These are phyloP conservation scores for Aspergillus mulundensis DNA, from an alignment of 495 filamentous ascomycete genomes.

Conservation along the genomic window DNA sequence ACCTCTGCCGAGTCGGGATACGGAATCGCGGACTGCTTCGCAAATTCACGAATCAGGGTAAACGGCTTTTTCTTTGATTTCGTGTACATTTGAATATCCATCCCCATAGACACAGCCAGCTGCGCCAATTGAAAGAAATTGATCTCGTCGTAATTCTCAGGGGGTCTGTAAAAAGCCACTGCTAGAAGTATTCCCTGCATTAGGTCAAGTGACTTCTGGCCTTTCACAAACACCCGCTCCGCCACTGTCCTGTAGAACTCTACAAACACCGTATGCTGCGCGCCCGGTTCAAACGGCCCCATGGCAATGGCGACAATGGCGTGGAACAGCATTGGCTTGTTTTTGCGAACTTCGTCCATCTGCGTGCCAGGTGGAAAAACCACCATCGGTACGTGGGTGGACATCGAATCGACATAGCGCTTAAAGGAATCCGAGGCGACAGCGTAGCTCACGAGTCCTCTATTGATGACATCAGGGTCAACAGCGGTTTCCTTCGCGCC, in stretches of 20 bases:
- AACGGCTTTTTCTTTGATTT: constrained; percentile 24
- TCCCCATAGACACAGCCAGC: constrained; percentile 75
- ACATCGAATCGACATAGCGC: constrained; percentile 66
- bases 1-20: constrained; percentile 68
- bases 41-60: constrained; percentile 28
- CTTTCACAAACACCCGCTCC: constrained; percentile 67
- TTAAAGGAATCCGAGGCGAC: constrained; percentile 62
- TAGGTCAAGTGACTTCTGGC: constrained; percentile 81
- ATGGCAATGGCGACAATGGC: constrained; percentile 69
- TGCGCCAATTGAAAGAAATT: constrained; percentile 90
- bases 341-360: constrained; percentile 60
- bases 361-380: constrained; percentile 66
- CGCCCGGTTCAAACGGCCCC: constrained; percentile 53
- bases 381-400: constrained; percentile 70
- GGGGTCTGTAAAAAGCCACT: constrained; percentile 78
- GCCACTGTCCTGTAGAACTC: constrained; percentile 72
- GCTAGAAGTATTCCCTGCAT: constrained; percentile 74
- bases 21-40: constrained; percentile 41
- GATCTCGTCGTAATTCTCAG: constrained; percentile 77
- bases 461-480: constrained; percentile 65
- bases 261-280: constrained; percentile 58
- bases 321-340: constrained; percentile 77
- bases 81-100: constrained; percentile 77
- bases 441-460: constrained; percentile 59
- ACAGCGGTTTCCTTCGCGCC: constrained; percentile 15